Base-by-base conservation (phyloP, 805 yeast genomes). In the Scheffersomyces stipitis region DNA sequence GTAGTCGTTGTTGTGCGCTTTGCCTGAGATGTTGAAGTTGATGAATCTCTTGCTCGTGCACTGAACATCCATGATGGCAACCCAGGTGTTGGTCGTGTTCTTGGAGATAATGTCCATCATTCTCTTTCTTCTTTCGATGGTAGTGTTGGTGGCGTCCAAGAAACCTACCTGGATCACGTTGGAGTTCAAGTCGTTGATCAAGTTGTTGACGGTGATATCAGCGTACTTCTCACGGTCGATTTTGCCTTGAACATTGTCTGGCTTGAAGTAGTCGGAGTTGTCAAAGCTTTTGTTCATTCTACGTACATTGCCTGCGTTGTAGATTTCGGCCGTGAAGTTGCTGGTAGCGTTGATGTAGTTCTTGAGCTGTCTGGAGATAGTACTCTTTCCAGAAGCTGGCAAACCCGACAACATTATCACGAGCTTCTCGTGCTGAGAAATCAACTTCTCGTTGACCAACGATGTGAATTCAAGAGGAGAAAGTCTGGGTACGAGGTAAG, bases 1-100 rank as follows among this genome's bases (percentile, higher is more conserved):
- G 55, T 83, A 83, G 54, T 83, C 90, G 26, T 69, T 71, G 51
- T 81, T 81, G 36, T 62, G 66, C 0, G 88, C 73, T 55, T 83
- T 83, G 34, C 78, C 76, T 48, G 76, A 80, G 36, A 83, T 79
- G 58, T 83, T 83, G 56, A 56, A 83, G 40, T 75, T 66, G 46
- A 81, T 59, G 20, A 80, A 67, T 13, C 66, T 66, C 20, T 58
- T 56, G 51, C 80, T 76, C n/a, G 67, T 57, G 49, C 86, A 80
- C 44, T 76, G 71, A 18, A 83, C 74, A 51, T 83, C 85, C 28
- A 83, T 60, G 6, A 83, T 65, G 10, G 80, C 54, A 3, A 84
- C 71, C 33, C 70, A 68, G 24, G 53, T 40, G 31, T 71, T 68
- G 30, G 47, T 40, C 16, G 34, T 40, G 10, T 46, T 34, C 17